Evolutionary conservation across 148 eudicot species (phyloP).

Genomic region (Fagopyrum esculentum): DNA sequence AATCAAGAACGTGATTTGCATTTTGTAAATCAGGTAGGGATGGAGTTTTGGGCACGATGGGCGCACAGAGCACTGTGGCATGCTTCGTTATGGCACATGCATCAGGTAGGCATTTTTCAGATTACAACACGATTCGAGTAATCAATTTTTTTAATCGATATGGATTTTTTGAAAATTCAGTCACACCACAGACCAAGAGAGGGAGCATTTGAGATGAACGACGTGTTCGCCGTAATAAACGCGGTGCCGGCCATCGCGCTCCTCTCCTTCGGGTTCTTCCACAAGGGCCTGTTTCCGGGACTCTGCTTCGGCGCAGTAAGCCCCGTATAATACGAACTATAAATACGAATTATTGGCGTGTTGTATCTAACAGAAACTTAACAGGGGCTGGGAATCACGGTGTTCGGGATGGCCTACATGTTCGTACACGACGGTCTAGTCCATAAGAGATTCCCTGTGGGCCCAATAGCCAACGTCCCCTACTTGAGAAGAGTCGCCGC

Average conservation of each 20-base stretch:
- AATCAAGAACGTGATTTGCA: neutral
- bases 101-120: slow-evolving; percentile 41
- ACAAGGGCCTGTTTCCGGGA: slow-evolving; percentile 85
- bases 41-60: slow-evolving; percentile 99
- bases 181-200: slow-evolving; percentile 94
- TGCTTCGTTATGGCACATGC: slow-evolving; percentile 98
- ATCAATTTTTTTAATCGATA: no score
- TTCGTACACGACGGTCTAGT: slow-evolving; percentile 98
- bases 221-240: slow-evolving; percentile 78
- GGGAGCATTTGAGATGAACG: slow-evolving; percentile 92
- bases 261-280: slow-evolving; percentile 77
- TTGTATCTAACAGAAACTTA: neutral
- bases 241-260: slow-evolving; percentile 87
- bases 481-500: slow-evolving; percentile 85
- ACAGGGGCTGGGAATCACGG: slow-evolving; percentile 97
- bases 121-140: neutral
- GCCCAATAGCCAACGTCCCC: slow-evolving; percentile 94
- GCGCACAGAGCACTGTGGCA: slow-evolving; percentile 97
- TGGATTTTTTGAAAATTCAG: slow-evolving; percentile 24
- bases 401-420: slow-evolving; percentile 98
- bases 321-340: neutral
- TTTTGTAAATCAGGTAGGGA: slow-evolving; percentile 57
- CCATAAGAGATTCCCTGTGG: slow-evolving; percentile 88
- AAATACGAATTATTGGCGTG: neutral
- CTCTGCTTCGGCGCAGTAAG: slow-evolving; percentile 93